These are phyloP conservation scores for Pythium plurisporium DNA, from an alignment of 352 stramenopile species.

Conservation along the genomic window DNA sequence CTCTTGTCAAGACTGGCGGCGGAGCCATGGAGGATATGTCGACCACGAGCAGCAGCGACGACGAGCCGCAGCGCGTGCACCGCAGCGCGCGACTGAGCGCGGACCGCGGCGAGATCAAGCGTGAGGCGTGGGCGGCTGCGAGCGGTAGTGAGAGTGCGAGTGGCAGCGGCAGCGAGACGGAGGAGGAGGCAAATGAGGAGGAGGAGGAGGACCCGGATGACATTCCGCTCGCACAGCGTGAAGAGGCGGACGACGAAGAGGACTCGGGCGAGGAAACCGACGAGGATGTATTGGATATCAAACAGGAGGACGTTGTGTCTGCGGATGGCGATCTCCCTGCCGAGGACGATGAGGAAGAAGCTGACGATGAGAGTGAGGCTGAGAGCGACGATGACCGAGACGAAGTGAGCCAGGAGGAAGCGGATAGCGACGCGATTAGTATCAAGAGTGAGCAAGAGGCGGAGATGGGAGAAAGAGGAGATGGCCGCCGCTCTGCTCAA, in stretches of 20 bases:
- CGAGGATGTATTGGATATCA: background rate
- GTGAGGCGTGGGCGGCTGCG: conserved; percentile 3
- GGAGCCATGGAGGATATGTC: conserved; percentile 7
- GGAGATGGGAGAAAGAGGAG: background rate
- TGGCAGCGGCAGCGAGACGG: conserved; percentile 9
- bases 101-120: conserved; percentile 15
- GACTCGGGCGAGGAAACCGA: conserved; percentile 12
- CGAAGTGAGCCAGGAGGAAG: background rate
- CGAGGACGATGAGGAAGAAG: background rate
- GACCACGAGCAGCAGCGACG: conserved; percentile 13
- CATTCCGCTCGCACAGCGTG: conserved; percentile 8
- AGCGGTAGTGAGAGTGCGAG: conserved; percentile 8
- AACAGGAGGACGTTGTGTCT: no score
- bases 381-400: background rate
- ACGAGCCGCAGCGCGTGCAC: background rate
- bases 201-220: conserved; percentile 10
- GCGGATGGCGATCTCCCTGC: background rate
- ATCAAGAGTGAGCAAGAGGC: background rate
- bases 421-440: background rate
- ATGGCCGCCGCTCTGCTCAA: background rate
- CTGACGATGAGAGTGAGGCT: conserved; percentile 5
- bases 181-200: background rate
- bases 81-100: conserved; percentile 1
- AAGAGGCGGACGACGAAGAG: background rate
- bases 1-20: background rate